Conservation (phyloP, 129 eudicot species). For the Artemisia annua region DNA sequence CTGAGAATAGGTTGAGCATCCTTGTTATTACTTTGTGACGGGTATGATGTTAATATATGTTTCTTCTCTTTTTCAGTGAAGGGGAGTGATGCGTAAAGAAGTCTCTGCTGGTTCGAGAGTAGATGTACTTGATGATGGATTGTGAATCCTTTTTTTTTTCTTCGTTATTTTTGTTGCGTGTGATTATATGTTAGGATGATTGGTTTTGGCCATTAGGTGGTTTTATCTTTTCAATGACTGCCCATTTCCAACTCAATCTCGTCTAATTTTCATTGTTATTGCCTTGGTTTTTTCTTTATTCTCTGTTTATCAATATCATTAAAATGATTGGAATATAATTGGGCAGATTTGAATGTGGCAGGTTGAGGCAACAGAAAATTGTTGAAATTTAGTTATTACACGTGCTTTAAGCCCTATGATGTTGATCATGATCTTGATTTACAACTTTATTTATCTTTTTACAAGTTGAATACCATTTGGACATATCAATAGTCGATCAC, state of each 20-base stretch:
- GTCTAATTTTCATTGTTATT: neutral
- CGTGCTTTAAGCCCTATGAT: no score
- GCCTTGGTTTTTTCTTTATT: constrained; percentile 2
- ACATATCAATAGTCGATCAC: no score
- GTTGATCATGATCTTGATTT: no score
- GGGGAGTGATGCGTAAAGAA: neutral
- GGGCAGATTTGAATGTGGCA: constrained; percentile 1
- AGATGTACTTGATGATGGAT: constrained; percentile 13
- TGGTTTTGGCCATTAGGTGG: constrained; percentile 33
- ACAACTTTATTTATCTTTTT: no score
- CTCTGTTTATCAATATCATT: constrained; percentile 13
- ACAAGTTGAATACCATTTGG: no score
- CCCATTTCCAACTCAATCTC: constrained; percentile 35
- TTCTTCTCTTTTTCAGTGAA: constrained; percentile 26
- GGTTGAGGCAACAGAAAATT: neutral
- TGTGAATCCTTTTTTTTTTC: constrained; percentile 4
- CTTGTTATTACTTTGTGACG: no score
- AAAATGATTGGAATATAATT: constrained; percentile 24
- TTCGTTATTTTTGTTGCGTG: constrained; percentile 13
- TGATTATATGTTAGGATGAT: constrained; percentile 24
- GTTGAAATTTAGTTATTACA: no score
- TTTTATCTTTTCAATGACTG: constrained; percentile 34
- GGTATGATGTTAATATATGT: neutral
- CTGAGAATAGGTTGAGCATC: no score
- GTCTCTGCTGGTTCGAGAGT: constrained; percentile 6